Conservation (phyloP, 331 rosid species). For the Malus hybrid region DNA sequence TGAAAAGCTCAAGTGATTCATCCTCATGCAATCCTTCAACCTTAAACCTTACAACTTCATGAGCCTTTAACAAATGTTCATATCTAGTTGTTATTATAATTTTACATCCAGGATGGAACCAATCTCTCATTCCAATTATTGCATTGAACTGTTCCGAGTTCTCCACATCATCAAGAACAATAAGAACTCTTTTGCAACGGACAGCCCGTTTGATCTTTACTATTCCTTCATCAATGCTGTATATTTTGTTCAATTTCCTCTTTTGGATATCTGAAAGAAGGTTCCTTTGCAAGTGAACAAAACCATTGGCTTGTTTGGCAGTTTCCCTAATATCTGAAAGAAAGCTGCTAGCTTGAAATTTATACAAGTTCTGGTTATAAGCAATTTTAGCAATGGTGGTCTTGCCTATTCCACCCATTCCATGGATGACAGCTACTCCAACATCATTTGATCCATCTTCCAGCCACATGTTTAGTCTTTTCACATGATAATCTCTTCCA, state of each 20-base stretch:
- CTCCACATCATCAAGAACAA: slow-evolving; percentile 8
- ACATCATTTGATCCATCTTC: neutral
- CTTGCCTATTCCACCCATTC: slow-evolving; percentile 6
- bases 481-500: neutral
- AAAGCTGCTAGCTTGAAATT: neutral
- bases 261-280: neutral
- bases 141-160: neutral
- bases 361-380: neutral
- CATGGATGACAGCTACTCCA: neutral
- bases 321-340: neutral
- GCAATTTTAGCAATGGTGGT: slow-evolving; percentile 4
- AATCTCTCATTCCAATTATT: neutral
- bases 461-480: neutral
- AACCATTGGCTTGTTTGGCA: neutral
- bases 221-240: neutral
- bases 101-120: neutral
- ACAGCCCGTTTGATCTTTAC: neutral
- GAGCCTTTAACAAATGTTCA: neutral
- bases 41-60: neutral
- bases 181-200: neutral
- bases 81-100: neutral
- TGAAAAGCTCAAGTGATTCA: neutral
- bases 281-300: neutral
- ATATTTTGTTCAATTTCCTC: neutral
- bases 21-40: neutral